Percentiles rank a stretch among this genome's conserved stretches.
phyloP scores from a whole-genome alignment of 805 yeast species.

The Suhomyces faveliae region DNA sequence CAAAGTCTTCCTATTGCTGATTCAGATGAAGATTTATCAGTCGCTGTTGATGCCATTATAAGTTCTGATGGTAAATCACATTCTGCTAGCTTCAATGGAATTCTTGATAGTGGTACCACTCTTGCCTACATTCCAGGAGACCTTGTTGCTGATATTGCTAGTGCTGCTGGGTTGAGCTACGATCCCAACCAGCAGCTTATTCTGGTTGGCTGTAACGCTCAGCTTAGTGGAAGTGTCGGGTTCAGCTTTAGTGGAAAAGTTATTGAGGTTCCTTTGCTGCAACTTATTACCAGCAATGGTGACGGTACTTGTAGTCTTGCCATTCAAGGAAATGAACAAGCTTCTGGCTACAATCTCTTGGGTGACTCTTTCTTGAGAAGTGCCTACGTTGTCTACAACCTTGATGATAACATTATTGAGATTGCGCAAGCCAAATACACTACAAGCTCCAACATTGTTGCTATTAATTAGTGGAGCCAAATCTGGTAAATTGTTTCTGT shows the following conservation, averaged over 20 bases:
- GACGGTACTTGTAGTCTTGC: slow-evolving; percentile 1
- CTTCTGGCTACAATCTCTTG: slow-evolving; percentile 27
- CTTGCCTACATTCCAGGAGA: slow-evolving; percentile 7
- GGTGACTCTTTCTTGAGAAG: slow-evolving; percentile 67
- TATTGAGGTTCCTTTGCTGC: slow-evolving; percentile 5
- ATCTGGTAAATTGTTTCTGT: too few relatives aligned
- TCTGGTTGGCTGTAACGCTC: not conserved
- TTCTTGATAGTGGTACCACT: slow-evolving; percentile 11
- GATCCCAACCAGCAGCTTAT: not conserved
- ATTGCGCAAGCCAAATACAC: slow-evolving; percentile 35
- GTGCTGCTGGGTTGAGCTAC: not conserved
- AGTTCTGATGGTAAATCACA: not conserved
- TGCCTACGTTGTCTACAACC: slow-evolving; percentile 63
- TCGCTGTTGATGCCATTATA: not conserved
- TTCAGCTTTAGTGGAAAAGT: slow-evolving; percentile 8
- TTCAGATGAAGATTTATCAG: not conserved
- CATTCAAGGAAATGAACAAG: not conserved
- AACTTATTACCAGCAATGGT: slow-evolving; percentile 2
- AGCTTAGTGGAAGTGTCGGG: not conserved
- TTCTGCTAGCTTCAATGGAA: not conserved
- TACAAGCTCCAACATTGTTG: slow-evolving; percentile 5
- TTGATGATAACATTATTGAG: slow-evolving; percentile 55
- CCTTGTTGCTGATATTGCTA: not conserved
- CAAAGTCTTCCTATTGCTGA: slow-evolving; percentile 9
- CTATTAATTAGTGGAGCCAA: not conserved